Percentiles rank a stretch among this genome's conserved stretches.
Evolutionary conservation across 768 basidiomycete genomes (phyloP).

Genomic region (Dacryopinax spathularia): DNA sequence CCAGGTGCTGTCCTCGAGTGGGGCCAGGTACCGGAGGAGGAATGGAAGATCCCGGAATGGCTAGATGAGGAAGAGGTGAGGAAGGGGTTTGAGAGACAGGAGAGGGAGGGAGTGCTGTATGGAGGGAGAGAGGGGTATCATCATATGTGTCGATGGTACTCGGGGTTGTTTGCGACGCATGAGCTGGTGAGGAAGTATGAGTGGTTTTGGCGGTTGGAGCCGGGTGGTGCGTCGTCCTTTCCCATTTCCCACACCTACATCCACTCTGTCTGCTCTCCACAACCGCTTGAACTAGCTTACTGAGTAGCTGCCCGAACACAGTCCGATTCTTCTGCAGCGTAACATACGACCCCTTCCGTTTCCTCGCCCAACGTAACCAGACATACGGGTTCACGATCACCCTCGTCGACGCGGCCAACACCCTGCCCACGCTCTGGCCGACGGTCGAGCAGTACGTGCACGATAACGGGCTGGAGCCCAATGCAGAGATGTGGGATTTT

Average conservation of each 20-base stretch:
- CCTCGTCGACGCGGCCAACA: slow-evolving; percentile 11
- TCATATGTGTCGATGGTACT: slow-evolving; percentile 12
- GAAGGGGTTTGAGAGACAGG: slow-evolving; percentile 6
- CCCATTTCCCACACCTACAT: background rate
- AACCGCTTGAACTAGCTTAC: too few species aligned
- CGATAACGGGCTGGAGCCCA: background rate
- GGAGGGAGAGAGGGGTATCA: slow-evolving; percentile 13
- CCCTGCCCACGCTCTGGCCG: slow-evolving; percentile 5
- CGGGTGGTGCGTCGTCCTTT: background rate
- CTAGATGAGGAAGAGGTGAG: slow-evolving; percentile 5
- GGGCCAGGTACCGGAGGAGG: slow-evolving; percentile 3
- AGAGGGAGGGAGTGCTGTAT: slow-evolving; percentile 8
- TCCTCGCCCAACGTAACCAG: slow-evolving; percentile 7
- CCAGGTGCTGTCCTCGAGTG: slow-evolving; percentile 4
- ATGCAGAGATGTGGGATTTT: slow-evolving; percentile 1
- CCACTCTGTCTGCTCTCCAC: background rate
- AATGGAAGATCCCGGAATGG: slow-evolving; percentile 9
- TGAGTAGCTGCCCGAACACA: too few species aligned
- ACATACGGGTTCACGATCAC: slow-evolving; percentile 12
- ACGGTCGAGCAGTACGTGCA: background rate
- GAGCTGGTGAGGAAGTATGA: slow-evolving; percentile 58
- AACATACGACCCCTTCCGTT: slow-evolving; percentile 13
- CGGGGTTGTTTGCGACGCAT: slow-evolving; percentile 30
- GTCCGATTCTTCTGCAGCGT: slow-evolving; percentile 11
- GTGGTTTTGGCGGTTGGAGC: slow-evolving; percentile 85